Base-by-base conservation (phyloP, 2,329 filamentous ascomycete species). In the Diaporthe sp. region DNA sequence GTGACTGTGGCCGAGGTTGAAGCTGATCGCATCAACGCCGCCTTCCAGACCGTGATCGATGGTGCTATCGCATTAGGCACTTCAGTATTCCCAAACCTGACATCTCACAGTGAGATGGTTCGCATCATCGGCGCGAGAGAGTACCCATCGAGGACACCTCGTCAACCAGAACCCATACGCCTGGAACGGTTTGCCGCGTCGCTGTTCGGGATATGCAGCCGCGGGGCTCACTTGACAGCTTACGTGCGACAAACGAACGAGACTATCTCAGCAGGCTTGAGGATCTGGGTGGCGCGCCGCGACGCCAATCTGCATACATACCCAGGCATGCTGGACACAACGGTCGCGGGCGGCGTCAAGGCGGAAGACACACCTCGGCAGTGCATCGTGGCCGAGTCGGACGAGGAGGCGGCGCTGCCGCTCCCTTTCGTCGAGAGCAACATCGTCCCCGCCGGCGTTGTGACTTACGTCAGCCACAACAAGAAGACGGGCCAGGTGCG, bases 311-410 rank as follows among this genome's bases (percentile, higher is more conserved):
- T 96, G 80, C 90, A 92, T 82, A 95, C 94, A 0, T 96, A 94
- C 79, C 92, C 92, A 0, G 90, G 91, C 4, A 92, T 94, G 88
- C 87, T 96, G 73, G 94, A 97, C 81, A 96, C 95, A 80, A 94
- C 93, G 9, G 94, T 96, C 19, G 94, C 94, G 0, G 94, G 94
- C 4, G 94, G 94, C 0, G 91, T 96, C 79, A 90, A 92, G 73
- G 90, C 92, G 0, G 89, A 89, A 1, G 91, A 95, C 81, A 86
- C 83, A 2, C 92, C 93, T 0, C 90, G 92, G 44, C 91, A 92
- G 74, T 93, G 92, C 80, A 87, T 96, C 75, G 86, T 95, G 34
- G 89, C 93, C 59, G 94, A 97, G 82, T 90, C 91, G 2, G 88
- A 86, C 46, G 94, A 97, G 83, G 94, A 97, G 81, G 94, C 94